A percentile compares a stretch with the other conserved stretches of the same genome.
Evolutionary conservation across 768 basidiomycete genomes (phyloP).

Genomic region (Sporobolomyces phaffii): DNA sequence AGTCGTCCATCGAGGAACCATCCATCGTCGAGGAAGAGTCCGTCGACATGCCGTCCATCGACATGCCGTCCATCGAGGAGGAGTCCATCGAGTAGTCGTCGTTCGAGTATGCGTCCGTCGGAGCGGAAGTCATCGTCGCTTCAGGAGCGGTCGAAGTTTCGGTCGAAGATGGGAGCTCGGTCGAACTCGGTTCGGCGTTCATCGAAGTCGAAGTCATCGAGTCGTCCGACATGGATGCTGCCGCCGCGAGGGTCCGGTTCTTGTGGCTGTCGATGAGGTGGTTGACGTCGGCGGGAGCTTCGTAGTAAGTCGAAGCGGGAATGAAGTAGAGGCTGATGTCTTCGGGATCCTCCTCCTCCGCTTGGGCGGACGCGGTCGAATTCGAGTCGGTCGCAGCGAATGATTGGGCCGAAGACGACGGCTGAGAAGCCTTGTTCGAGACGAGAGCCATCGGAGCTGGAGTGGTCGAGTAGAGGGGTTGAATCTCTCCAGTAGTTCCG

Average conservation of each 20-base stretch:
- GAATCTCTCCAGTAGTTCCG: conserved; percentile 35
- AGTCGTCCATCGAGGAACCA: conserved; percentile 1
- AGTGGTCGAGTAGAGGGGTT: conserved; percentile 24
- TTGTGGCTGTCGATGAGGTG: conserved; percentile 3
- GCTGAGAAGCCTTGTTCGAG: conserved; percentile 3
- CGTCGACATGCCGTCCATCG: neutral
- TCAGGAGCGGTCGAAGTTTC: neutral
- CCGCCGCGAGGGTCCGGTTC: conserved; percentile 16
- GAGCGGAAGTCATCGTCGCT: conserved; percentile 4
- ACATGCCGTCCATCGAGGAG: neutral
- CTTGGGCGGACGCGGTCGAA: neutral
- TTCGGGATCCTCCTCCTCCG: conserved; percentile 11
- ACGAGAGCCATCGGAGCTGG: conserved; percentile 26
- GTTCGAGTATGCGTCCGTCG: neutral
- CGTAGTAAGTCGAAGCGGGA: conserved; percentile 33
- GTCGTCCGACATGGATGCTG: neutral
- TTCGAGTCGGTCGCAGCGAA: conserved; percentile 16
- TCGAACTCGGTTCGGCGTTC: neutral
- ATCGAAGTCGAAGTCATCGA: neutral
- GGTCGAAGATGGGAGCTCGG: neutral
- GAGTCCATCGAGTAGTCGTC: neutral
- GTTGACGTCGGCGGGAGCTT: conserved; percentile 13
- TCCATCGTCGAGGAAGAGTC: neutral
- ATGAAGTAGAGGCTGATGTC: conserved; percentile 34
- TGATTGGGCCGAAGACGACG: neutral